phyloP scores from a whole-genome alignment of 2,329 filamentous ascomycete genomes.

The Ceratocystis alfenasii region DNA sequence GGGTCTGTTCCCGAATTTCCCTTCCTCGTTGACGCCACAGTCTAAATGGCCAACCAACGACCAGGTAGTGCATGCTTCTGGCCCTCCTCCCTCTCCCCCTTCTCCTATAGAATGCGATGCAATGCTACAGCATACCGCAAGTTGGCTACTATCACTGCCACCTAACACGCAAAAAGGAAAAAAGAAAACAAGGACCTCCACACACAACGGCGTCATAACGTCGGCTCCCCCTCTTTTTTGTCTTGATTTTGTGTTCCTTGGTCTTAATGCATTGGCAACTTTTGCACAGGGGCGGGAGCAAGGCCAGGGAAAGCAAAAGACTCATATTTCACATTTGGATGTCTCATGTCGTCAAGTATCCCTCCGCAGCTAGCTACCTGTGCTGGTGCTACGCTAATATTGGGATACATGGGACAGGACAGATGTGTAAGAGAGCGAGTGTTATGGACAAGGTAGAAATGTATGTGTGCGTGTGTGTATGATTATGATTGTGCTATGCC shows the following conservation, averaged over 20 bases:
- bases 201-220: background rate
- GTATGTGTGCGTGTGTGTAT: background rate
- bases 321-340: too few relatives aligned
- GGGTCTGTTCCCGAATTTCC: background rate
- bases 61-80: constrained; percentile 1
- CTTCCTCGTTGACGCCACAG: background rate
- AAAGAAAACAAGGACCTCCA: background rate
- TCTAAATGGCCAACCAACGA: background rate
- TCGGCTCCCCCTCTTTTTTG: background rate
- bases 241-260: background rate
- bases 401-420: too few relatives aligned
- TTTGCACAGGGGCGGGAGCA: too few relatives aligned
- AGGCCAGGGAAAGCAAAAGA: too few relatives aligned
- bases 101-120: background rate
- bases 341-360: constrained; percentile 2
- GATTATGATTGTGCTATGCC: too few relatives aligned
- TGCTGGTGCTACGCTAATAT: too few relatives aligned
- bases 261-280: too few relatives aligned
- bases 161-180: background rate
- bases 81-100: too few relatives aligned
- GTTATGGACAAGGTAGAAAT: background rate
- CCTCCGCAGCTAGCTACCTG: background rate
- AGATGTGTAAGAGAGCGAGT: too few relatives aligned
- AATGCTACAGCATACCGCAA: background rate
- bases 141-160: background rate